Evolutionary conservation across 2,329 filamentous ascomycete genomes (phyloP).

Genomic region (Nemania sp.): DNA sequence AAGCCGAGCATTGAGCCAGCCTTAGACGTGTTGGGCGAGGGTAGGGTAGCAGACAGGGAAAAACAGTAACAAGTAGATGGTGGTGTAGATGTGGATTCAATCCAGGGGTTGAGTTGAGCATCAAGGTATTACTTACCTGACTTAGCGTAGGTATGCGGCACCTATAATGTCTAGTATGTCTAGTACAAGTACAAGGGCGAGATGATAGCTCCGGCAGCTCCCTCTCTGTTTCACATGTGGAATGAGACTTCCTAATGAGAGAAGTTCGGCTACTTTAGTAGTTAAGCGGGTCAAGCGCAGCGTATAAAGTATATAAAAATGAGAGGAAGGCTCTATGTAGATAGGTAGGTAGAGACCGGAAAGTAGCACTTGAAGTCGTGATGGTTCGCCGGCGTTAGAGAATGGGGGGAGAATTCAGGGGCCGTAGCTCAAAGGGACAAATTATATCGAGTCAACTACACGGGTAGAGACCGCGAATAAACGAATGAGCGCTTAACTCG

Average conservation of each 20-base stretch:
- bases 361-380: constrained; percentile 6
- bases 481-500: constrained; percentile 13
- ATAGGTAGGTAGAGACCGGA: constrained; percentile 7
- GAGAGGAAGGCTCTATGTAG: constrained; percentile 22
- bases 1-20: constrained; percentile 19
- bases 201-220: constrained; percentile 37
- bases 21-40: constrained; percentile 32
- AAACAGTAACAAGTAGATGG: constrained; percentile 11
- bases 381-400: constrained; percentile 1
- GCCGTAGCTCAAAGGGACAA: constrained; percentile 25
- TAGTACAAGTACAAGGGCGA: constrained; percentile 17
- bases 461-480: constrained; percentile 11
- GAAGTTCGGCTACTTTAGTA: too few relatives aligned
- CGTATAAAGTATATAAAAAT: constrained; percentile 19
- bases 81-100: constrained; percentile 41
- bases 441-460: constrained; percentile 4
- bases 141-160: constrained; percentile 17
- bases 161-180: constrained; percentile 14
- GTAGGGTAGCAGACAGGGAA: constrained; percentile 33
- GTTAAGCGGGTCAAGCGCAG: constrained; percentile 26
- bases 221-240: constrained; percentile 45
- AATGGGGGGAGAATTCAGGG: constrained; percentile 23
- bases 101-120: constrained; percentile 45
- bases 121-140: constrained; percentile 18
- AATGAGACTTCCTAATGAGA: constrained; percentile 42